Evolutionary conservation across 2,329 filamentous ascomycete genomes (phyloP), one percentile per base, ranked within the genome.

Genomic region (Talaromyces amestolkiae): DNA sequence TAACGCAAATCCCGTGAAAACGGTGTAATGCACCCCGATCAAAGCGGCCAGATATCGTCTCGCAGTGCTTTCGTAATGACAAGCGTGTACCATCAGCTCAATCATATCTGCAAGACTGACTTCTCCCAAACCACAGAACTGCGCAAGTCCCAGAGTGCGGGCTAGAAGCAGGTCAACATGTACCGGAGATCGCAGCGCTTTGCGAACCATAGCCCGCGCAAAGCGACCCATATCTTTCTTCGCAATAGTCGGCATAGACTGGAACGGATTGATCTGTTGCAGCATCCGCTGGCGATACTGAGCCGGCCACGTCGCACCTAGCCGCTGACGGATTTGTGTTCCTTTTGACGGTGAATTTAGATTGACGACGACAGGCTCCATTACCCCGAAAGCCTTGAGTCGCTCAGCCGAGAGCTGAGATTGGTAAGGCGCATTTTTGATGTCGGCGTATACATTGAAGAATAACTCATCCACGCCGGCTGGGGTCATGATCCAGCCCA

Each of bases 221-320:
- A 58, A 58, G 11, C 54, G 54, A 39, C 31, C 37, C n/a, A 58
- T n/a, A 24, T 58, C 54, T 22, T 41, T 58, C 54, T 58, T 58
- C n/a, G 31, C 33, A 22, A 37, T 37, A 13, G 37, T 58, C 54
- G 54, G 54, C 37, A 58, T 22, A 31, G n/a, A 37, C 17, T 58
- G 33, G 13, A 58, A 41, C 15, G 54, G 54, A 22, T 58, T 39
- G n/a, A 37, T 5, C 2, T 31, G 33, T 22, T 58, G 54, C 54
- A 58, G 22, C 10, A 58, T 39, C 33, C 11, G n/a, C 22, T 58
- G 10, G 5, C 54, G 54, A 13, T 41, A 37, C 33, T 58, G 15
- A 3, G 47, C 13, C 24, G 47, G 47, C 47, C 47, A 53, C 6
- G 47, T 53, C 8, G 24, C 24, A 4, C 47, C 47, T 17, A 53